Percentiles rank a stretch among this genome's conserved stretches.
Evolutionary conservation across 169 alveolate genomes (phyloP).

Genomic region (Eimeria zaria): DNA sequence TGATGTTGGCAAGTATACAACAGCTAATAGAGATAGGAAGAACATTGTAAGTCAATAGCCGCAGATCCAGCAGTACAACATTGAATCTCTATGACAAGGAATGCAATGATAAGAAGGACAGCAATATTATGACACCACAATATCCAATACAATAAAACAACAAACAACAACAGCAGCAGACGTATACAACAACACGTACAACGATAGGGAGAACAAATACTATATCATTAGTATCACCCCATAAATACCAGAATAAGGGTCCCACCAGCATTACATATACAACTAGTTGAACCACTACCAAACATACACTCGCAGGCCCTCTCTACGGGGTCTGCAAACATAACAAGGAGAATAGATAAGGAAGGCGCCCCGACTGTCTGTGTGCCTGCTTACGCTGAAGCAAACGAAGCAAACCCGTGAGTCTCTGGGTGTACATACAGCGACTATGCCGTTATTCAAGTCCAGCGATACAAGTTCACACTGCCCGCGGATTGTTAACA

Average conservation of each 20-base stretch:
- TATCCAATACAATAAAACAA: too few relatives aligned
- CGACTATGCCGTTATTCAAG: slow-evolving; percentile 61
- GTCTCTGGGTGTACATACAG: slow-evolving; percentile 73
- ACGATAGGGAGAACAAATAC: neutral
- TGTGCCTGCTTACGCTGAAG: slow-evolving; percentile 35
- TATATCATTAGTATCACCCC: neutral
- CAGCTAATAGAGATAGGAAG: too few relatives aligned
- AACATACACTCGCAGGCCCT: neutral
- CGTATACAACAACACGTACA: neutral
- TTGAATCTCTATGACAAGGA: too few relatives aligned
- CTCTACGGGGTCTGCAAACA: neutral
- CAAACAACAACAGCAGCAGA: neutral
- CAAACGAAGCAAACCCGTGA: slow-evolving; percentile 65
- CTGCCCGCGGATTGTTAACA: slow-evolving; percentile 44
- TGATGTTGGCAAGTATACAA: too few relatives aligned
- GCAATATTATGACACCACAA: too few relatives aligned
- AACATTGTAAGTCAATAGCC: too few relatives aligned
- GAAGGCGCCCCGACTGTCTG: neutral
- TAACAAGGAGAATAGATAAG: neutral
- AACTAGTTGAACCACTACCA: neutral
- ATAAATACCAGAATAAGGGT: neutral
- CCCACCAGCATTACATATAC: neutral
- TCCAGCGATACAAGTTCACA: slow-evolving; percentile 68
- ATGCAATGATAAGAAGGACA: too few relatives aligned
- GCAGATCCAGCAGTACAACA: too few relatives aligned